Base-by-base conservation (phyloP, 306 rosid species). In the Phaseolus lunatus region DNA sequence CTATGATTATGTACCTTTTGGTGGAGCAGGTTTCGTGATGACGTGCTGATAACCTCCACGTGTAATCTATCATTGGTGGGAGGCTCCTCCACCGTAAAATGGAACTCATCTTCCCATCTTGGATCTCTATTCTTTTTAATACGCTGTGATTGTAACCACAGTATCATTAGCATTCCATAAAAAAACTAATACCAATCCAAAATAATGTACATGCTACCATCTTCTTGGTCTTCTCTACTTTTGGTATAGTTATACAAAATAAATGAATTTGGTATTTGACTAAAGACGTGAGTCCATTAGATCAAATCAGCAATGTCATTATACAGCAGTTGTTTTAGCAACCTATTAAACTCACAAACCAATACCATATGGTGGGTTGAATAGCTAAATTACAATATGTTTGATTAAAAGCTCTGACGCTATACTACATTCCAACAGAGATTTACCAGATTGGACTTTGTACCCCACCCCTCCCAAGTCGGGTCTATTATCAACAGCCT, bases 121-220 rank as follows among this genome's bases (percentile, higher is more conserved):
- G 98, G 98, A 88, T 94, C 97, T 81, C 97, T 89, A 79, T 85
- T 94, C 87, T 87, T 94, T 82, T 92, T 94, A 31, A 94, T 6
- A 19, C 61, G 86, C 98, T 94, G 89, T 43, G 87, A 52, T 54
- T 74, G 69, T 67, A 65, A 64, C 77, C 83, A 77, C 12, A 20
- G 35, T 9, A 68, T 53, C 73, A 59, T 23, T 48, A 72, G 23
- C 50, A 70, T 9, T 61, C 8, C 22, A 75, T 48, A 79, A 16
- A 7, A 53, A 47, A 74, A 50, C 27, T 37, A 72, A 67, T 72
- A 56, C 48, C 83, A 44, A 68, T 31, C 12, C 50, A 27, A 58
- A 70, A 10, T 14, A 33, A 35, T 23, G 61, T 26, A 64, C 53
- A 19, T 57, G 49, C 35, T 53, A 53, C 14, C 71, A 44, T 47